A percentile compares a stretch with the other conserved stretches of the same genome.
Conservation (phyloP, 345 rosid species). For the Laguncularia racemosa region DNA sequence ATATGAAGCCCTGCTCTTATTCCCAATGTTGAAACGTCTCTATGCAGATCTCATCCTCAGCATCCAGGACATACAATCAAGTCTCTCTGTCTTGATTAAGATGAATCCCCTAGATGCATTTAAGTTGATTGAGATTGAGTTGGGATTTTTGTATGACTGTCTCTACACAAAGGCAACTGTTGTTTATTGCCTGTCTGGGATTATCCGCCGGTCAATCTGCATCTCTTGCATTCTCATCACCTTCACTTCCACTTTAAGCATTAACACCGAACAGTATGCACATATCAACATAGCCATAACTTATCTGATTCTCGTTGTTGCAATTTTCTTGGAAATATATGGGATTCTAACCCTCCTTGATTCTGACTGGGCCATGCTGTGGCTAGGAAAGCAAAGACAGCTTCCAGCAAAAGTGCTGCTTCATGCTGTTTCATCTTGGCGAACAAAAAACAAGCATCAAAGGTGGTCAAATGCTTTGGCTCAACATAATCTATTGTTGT, state of each 20-base stretch:
- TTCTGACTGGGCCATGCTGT: background rate
- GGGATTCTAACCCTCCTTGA: background rate
- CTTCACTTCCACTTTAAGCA: background rate
- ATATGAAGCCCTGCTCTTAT: background rate
- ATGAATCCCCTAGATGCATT: constrained; percentile 10
- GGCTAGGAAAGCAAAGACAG: background rate
- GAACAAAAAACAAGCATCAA: background rate
- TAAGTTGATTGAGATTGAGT: constrained; percentile 21
- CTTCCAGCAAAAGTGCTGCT: background rate
- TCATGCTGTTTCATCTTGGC: background rate
- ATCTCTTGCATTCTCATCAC: background rate
- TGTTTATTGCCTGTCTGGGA: background rate
- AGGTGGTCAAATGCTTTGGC: constrained; percentile 6
- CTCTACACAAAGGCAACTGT: constrained; percentile 21
- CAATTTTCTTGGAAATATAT: background rate
- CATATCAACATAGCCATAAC: background rate
- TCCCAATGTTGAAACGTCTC: constrained; percentile 11
- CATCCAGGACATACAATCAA: constrained; percentile 10
- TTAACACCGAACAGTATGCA: background rate
- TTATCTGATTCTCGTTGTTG: background rate
- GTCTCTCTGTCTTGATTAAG: constrained; percentile 2
- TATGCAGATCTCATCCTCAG: constrained; percentile 20
- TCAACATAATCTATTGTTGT: constrained; percentile 1
- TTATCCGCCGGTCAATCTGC: background rate
- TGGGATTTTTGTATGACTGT: constrained; percentile 21